Conservation (phyloP, 108 stramenopile species). For the Skeletonema grethae region DNA sequence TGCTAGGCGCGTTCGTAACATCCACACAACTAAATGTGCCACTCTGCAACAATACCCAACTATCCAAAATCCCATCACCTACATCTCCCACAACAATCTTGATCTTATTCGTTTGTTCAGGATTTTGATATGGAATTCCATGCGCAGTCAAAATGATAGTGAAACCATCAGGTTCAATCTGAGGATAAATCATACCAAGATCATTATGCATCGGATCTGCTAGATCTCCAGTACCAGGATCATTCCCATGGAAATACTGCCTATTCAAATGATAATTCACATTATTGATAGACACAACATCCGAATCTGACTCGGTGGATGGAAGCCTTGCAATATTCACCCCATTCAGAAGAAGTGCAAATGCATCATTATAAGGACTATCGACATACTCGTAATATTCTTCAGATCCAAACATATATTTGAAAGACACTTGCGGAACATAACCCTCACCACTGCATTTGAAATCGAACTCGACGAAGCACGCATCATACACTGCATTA, state of each 20-base stretch:
- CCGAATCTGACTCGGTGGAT: not conserved
- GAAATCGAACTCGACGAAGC: slow-evolving; percentile 37
- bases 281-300: slow-evolving; percentile 41
- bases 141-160: slow-evolving; percentile 34
- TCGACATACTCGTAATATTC: slow-evolving; percentile 54
- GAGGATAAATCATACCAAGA: slow-evolving; percentile 3
- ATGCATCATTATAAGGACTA: slow-evolving; percentile 38
- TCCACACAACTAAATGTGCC: slow-evolving; percentile 40
- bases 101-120: slow-evolving; percentile 19
- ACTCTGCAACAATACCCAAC: slow-evolving; percentile 36
- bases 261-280: slow-evolving; percentile 42
- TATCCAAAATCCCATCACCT: slow-evolving; percentile 34
- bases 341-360: slow-evolving; percentile 38
- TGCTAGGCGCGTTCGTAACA: slow-evolving; percentile 28
- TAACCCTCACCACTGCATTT: slow-evolving; percentile 25
- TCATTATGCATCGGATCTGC: slow-evolving; percentile 14
- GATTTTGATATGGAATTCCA: slow-evolving; percentile 9
- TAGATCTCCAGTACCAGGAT: slow-evolving; percentile 31
- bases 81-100: slow-evolving; percentile 42
- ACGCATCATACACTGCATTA: slow-evolving; percentile 22
- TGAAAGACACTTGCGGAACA: slow-evolving; percentile 32
- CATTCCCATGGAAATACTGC: slow-evolving; percentile 41
- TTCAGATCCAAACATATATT: slow-evolving; percentile 40
- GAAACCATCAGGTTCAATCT: slow-evolving; percentile 46
- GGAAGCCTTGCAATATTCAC: slow-evolving; percentile 36